phyloP scores from a whole-genome alignment of 768 basidiomycete species.

The Suillus discolor region DNA sequence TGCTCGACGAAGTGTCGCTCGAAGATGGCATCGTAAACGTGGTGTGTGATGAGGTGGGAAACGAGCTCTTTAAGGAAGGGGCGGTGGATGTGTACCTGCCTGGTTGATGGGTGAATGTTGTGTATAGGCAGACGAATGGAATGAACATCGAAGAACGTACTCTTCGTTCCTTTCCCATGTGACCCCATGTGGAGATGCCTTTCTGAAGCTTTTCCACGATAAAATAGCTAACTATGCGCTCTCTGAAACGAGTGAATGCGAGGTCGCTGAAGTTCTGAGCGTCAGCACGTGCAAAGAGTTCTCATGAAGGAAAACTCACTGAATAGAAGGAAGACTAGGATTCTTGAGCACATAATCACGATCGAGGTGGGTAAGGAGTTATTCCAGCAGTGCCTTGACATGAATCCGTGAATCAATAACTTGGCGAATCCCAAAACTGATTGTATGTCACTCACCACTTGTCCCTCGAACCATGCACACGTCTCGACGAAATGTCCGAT shows the following conservation, averaged over 20 bases:
- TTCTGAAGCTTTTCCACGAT: conserved; percentile 47
- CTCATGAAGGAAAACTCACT: conserved; percentile 38
- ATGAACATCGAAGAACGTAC: conserved; percentile 20
- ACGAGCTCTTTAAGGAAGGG: conserved; percentile 52
- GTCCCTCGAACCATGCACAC: conserved; percentile 65
- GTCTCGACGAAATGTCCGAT: conserved; percentile 53
- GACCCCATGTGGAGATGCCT: conserved; percentile 54
- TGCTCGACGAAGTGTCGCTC: conserved; percentile 55
- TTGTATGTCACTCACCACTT: conserved; percentile 51
- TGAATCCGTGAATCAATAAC: conserved; percentile 8
- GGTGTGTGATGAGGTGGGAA: conserved; percentile 55
- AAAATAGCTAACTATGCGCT: conserved; percentile 47
- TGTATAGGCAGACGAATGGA: conserved; percentile 6
- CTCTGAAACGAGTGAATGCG: conserved; percentile 56
- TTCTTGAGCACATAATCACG: conserved; percentile 57
- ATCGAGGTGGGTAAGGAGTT: conserved; percentile 72
- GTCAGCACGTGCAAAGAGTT: background rate
- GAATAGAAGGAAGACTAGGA: conserved; percentile 41
- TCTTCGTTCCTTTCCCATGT: conserved; percentile 52
- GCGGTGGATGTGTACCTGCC: conserved; percentile 42
- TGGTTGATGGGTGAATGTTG: conserved; percentile 19
- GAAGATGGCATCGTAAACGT: conserved; percentile 56
- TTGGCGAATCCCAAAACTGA: background rate
- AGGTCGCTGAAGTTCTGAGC: conserved; percentile 47
- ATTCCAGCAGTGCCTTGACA: conserved; percentile 55